Evolutionary conservation across 2,329 filamentous ascomycete genomes (phyloP), one percentile per base, ranked within the genome.

Genomic region (Clarireedia hainanense): DNA sequence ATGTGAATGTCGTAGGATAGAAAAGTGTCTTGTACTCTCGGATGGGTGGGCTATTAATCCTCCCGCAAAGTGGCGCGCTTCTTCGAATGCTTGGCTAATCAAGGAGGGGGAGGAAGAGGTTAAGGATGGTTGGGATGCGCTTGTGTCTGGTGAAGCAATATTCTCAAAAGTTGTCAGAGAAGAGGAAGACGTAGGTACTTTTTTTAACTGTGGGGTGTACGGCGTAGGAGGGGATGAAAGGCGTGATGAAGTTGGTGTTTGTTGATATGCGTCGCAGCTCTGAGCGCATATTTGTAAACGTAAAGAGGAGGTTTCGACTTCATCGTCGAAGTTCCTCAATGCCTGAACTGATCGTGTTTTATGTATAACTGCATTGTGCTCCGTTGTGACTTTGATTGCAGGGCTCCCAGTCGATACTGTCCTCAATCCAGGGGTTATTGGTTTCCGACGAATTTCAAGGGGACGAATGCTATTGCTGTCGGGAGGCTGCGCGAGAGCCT

Each of bases 21-120:
- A 84, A 67, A 78, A 81, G 69, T 88, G 82, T 57, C 79, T 83
- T 2, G 77, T 86, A 0, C 82, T 84, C 64, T 86, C 83, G 20
- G 75, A 77, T 0, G 85, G 83, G 56, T 82, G 83, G 15, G 75
- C 75, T 52, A 88, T 74, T 23, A 89, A 73, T 0, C 85, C 84
- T 2, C 81, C 80, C 1, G 84, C 81, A 58, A 87, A 82, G 66
- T 86, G 81, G 37, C 80, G 76, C 0, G 82, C 83, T 63, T 87
- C 83, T 7, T 52, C 56, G 6, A 75, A 66, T 10, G 62, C 65
- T 23, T 61, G 61, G 46, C 63, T 59, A 9, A 66, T 23, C 40
- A 47, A 55, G 10, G 59, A 61, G 15, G 58, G 50, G 6, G 52
- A 14, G 14, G 58, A 56, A 20, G 58, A 58, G 23, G 30, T 40